These are phyloP conservation scores for Salix exigua DNA, from an alignment of 345 rosid species.

Conservation along the genomic window DNA sequence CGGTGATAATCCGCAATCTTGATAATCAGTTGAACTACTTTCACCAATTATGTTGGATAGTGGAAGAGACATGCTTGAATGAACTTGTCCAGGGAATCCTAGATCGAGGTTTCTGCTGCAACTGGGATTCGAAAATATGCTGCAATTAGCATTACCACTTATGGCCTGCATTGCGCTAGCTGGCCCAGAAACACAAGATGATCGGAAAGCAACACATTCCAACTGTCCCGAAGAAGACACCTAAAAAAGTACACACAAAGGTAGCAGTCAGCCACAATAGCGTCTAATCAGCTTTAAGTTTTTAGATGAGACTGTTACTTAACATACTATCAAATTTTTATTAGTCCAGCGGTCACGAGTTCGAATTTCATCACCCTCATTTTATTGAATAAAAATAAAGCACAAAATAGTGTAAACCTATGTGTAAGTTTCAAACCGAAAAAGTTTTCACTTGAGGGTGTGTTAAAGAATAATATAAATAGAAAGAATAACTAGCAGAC, in stretches of 20 bases:
- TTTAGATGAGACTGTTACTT: no score
- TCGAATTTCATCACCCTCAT: no score
- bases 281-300: no score
- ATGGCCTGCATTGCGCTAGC: constrained; percentile 26
- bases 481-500: background rate
- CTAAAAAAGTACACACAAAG: constrained; percentile 30
- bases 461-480: background rate
- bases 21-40: constrained; percentile 54
- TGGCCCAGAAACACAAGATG: constrained; percentile 29
- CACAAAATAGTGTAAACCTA: no score
- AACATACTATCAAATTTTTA: no score
- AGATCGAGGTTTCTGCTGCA: constrained; percentile 41
- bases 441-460: no score
- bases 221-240: constrained; percentile 47
- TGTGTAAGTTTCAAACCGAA: no score
- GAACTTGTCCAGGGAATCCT: constrained; percentile 57
- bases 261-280: constrained; percentile 4
- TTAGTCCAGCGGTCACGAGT: no score
- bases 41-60: constrained; percentile 64
- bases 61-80: constrained; percentile 52
- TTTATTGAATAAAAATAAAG: no score
- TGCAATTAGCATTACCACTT: constrained; percentile 15
- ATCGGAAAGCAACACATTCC: constrained; percentile 36
- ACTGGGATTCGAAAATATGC: constrained; percentile 38
- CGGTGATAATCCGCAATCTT: constrained; percentile 60